Conservation (phyloP, 345 rosid genomes). For the Theobroma cacao region DNA sequence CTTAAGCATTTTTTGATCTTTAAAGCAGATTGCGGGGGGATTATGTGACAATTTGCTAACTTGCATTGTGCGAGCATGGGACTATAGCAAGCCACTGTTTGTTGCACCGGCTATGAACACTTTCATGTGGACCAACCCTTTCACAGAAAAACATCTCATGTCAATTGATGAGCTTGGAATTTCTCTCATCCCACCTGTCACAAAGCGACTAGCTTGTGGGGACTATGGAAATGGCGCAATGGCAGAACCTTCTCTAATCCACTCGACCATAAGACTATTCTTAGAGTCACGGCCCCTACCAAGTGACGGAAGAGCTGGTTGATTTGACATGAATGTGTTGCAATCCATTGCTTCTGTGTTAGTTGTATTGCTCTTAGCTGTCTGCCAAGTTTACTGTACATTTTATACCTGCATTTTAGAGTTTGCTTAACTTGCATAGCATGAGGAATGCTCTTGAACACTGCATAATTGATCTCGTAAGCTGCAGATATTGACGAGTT, state of each 20-base stretch:
- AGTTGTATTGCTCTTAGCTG: neutral
- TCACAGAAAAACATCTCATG: constrained; percentile 83
- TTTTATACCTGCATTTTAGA: constrained; percentile 10
- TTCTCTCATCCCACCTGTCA: constrained; percentile 75
- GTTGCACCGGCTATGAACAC: constrained; percentile 92
- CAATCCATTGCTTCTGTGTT: neutral
- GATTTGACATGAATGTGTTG: neutral
- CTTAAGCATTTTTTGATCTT: neutral
- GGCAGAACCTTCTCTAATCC: constrained; percentile 85
- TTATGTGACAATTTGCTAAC: constrained; percentile 87
- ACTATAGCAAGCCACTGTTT: constrained; percentile 72
- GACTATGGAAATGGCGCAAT: constrained; percentile 89
- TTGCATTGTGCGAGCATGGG: constrained; percentile 92
- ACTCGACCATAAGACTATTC: constrained; percentile 72
- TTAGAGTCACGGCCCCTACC: constrained; percentile 53
- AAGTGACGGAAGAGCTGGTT: constrained; percentile 13
- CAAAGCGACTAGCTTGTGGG: constrained; percentile 85
- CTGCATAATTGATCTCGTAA: neutral
- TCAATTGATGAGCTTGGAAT: constrained; percentile 83
- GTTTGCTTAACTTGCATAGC: neutral
- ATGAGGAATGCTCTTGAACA: constrained; percentile 3
- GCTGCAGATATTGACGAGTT: neutral
- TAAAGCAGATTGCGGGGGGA: constrained; percentile 82
- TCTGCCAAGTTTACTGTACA: neutral
- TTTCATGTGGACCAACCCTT: constrained; percentile 91